Percentiles rank a stretch among this genome's conserved stretches.
These are phyloP conservation scores for Eragrostis nindensis DNA, from an alignment of 176 grass and related monocot genomes.

Conservation along the genomic window DNA sequence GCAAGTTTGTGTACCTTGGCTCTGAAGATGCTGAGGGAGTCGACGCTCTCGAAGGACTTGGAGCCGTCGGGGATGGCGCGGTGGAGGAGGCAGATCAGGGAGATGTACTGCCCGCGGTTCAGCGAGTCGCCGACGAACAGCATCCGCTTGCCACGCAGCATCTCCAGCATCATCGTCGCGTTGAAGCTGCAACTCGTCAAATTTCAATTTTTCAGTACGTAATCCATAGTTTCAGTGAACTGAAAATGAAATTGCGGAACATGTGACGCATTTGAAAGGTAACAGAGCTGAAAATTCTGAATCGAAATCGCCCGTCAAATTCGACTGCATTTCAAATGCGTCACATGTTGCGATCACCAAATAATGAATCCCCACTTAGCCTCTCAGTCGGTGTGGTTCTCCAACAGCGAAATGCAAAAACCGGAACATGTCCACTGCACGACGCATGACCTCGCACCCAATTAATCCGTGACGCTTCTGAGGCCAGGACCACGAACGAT, in stretches of 20 bases:
- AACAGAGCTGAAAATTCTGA: neutral
- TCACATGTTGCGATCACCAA: no score
- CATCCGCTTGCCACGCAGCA: conserved; percentile 72
- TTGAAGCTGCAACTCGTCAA: conserved; percentile 48
- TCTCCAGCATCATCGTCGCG: conserved; percentile 68
- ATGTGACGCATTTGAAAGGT: neutral
- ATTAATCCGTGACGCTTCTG: neutral
- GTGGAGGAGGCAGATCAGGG: conserved; percentile 68
- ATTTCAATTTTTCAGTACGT: neutral
- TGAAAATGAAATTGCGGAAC: neutral
- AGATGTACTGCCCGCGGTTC: conserved; percentile 66
- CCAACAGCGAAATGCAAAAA: neutral
- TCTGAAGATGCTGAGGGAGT: conserved; percentile 58
- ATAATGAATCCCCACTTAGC: neutral
- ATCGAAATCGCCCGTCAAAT: no score
- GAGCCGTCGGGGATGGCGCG: conserved; percentile 51
- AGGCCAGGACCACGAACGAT: neutral
- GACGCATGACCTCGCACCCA: neutral
- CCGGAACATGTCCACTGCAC: neutral
- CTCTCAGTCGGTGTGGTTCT: conserved; percentile 3
- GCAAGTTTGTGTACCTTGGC: conserved; percentile 33
- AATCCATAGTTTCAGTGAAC: neutral
- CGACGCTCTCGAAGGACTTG: conserved; percentile 61
- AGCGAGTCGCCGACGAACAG: conserved; percentile 71
- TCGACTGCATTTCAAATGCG: no score